phyloP scores from a whole-genome alignment of 1,284 basidiomycete species.

The Ganoderma sinense region DNA sequence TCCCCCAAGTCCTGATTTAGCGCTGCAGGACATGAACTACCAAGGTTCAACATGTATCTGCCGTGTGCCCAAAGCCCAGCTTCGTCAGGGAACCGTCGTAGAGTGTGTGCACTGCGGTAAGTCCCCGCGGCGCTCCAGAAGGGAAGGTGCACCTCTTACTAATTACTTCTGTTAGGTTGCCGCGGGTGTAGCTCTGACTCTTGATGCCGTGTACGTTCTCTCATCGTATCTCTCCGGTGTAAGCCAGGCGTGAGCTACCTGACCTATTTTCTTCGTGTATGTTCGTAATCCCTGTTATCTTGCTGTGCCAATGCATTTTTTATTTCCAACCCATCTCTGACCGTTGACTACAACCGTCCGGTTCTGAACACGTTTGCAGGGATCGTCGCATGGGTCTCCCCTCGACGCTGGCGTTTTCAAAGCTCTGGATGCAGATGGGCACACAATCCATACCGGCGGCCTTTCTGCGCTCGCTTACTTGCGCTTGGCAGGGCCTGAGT shows the following conservation, averaged over 20 bases:
- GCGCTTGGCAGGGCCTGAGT: neutral
- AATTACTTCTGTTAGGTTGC: constrained; percentile 27
- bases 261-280: neutral
- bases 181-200: constrained; percentile 37
- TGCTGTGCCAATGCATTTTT: constrained; percentile 6
- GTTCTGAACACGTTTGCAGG: neutral
- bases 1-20: neutral
- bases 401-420: too few relatives aligned
- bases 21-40: constrained; percentile 94
- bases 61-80: constrained; percentile 93
- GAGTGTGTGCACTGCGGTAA: constrained; percentile 97
- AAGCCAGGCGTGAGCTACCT: constrained; percentile 12
- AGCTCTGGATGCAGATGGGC: too few relatives aligned
- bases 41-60: constrained; percentile 99
- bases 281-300: neutral
- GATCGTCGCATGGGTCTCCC: neutral
- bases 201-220: constrained; percentile 17
- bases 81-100: constrained; percentile 92
- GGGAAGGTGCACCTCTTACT: neutral
- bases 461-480: neutral
- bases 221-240: neutral
- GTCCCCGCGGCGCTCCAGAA: constrained; percentile 42
- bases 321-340: neutral
- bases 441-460: too few relatives aligned
- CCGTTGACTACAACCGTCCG: neutral